A percentile compares a stretch with the other conserved stretches of the same genome.
These are phyloP conservation scores for Trichoderma hamatum DNA, from an alignment of 2,329 filamentous ascomycete species.

Conservation along the genomic window DNA sequence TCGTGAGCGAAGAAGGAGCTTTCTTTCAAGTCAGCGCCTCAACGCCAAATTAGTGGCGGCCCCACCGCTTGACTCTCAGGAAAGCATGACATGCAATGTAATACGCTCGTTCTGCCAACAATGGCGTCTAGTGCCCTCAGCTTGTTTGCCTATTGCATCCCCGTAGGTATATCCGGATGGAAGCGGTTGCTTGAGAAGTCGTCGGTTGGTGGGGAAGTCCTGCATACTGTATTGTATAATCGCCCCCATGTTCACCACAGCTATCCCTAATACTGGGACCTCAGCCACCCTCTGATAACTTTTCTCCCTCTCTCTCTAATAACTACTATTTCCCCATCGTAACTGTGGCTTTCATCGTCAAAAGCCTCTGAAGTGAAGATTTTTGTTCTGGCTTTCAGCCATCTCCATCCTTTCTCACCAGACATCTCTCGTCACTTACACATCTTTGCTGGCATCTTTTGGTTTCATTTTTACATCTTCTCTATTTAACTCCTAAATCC, in stretches of 20 bases:
- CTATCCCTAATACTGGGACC: constrained; percentile 1
- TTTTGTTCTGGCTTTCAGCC: neutral
- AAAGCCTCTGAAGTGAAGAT: neutral
- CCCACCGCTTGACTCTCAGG: neutral
- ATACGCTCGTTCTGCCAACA: neutral
- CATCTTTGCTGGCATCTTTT: neutral
- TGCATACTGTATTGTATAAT: neutral
- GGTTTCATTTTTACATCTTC: neutral
- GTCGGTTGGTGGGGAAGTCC: neutral
- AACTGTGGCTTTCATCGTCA: neutral
- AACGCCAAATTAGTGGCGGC: constrained; percentile 14
- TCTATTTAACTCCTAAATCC: neutral
- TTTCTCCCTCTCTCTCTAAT: neutral
- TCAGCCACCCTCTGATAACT: constrained; percentile 3
- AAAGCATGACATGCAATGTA: neutral
- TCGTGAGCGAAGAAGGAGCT: constrained; percentile 10
- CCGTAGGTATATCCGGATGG: neutral
- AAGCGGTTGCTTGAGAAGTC: constrained; percentile 5
- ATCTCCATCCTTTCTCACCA: neutral
- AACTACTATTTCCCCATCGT: neutral
- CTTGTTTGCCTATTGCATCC: constrained; percentile 5
- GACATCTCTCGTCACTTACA: no score
- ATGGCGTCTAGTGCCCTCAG: constrained; percentile 17
- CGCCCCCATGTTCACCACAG: constrained; percentile 14
- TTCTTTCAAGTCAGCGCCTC: constrained; percentile 14